Evolutionary conservation across 345 rosid genomes (phyloP).

Genomic region (Turritis glabra): DNA sequence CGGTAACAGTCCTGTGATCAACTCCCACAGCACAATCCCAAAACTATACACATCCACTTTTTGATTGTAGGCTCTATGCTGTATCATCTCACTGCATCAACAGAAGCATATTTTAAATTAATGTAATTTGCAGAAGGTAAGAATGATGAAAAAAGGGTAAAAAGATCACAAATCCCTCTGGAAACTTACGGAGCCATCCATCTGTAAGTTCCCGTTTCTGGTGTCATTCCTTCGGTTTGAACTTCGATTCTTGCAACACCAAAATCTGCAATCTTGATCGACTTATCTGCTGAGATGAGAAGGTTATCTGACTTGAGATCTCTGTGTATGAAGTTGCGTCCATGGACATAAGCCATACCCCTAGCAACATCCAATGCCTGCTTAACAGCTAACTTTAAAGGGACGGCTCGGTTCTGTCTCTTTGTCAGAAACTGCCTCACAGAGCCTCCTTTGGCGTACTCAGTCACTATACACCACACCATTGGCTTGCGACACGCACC

Average conservation of each 20-base stretch:
- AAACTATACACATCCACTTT: conserved; percentile 62
- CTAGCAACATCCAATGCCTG: conserved; percentile 55
- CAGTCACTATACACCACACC: conserved; percentile 50
- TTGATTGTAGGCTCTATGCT: conserved; percentile 54
- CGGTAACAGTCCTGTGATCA: conserved; percentile 48
- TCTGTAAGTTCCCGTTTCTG: conserved; percentile 53
- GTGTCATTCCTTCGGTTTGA: conserved; percentile 54
- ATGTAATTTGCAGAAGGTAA: neutral
- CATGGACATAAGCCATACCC: conserved; percentile 56
- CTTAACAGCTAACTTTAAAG: conserved; percentile 46
- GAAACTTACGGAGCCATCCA: conserved; percentile 62
- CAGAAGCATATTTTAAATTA: neutral
- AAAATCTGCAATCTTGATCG: conserved; percentile 55
- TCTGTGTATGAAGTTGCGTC: conserved; percentile 46
- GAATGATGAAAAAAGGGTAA: neutral
- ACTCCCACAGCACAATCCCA: conserved; percentile 61
- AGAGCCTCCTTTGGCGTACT: conserved; percentile 47
- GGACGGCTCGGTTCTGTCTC: conserved; percentile 44
- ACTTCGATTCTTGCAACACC: conserved; percentile 53
- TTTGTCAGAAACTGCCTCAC: conserved; percentile 42
- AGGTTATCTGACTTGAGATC: conserved; percentile 56
- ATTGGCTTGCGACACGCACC: conserved; percentile 46
- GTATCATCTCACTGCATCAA: conserved; percentile 56
- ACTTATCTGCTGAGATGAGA: conserved; percentile 44
- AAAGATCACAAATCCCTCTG: neutral